Base-by-base conservation (phyloP, 176 grass and related monocot genomes). In the Typha latifolia region DNA sequence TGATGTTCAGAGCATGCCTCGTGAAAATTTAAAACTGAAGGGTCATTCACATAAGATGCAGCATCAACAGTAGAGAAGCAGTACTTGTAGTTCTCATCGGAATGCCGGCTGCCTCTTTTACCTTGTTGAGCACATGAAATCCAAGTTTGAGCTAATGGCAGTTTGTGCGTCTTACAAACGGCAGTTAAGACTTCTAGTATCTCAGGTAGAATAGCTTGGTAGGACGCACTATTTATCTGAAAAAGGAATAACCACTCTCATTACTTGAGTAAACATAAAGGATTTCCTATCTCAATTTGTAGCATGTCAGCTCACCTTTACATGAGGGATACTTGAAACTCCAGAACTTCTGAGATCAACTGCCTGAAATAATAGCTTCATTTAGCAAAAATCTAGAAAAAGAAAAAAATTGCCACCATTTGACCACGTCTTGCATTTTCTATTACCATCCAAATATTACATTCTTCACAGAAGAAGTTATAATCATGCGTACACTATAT, bases 81-180 rank as follows among this genome's bases (percentile, higher is more conserved):
- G 49, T 87, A 68, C 18, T 16, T 22, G 64, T 84, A 90, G 86
- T 99, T 99, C 64, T 99, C 94, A 43, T 93, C 81, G 0, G 89
- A 81, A 63, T 99, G 94, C 11, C 94, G 94, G 53, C 81, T 90
- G 23, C 94, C 94, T 55, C 69, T 57, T 72, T 99, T 99, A 63
- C 68, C 89, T 90, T 99, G 94, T 69, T 93, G 89, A 75, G 63
- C 50, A 62, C 94, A 99, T 69, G 79, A 64, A 9, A 87, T 76
- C 94, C 94, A 99, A 69, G 89, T 93, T 72, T 99, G 94, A 56
- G 94, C 94, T 81, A 99, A 80, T 61, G 89, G 89, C 43, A 99
- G 71, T 23, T 66, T 87, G 81, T 99, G 94, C 18, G 47, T 79
- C 67, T 72, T 68, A 79, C 94, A 99, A 61, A 85, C 76, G 43